Base-by-base conservation (phyloP, 1,139 yeast species). In the Keqinozyma sinolaborantium region DNA sequence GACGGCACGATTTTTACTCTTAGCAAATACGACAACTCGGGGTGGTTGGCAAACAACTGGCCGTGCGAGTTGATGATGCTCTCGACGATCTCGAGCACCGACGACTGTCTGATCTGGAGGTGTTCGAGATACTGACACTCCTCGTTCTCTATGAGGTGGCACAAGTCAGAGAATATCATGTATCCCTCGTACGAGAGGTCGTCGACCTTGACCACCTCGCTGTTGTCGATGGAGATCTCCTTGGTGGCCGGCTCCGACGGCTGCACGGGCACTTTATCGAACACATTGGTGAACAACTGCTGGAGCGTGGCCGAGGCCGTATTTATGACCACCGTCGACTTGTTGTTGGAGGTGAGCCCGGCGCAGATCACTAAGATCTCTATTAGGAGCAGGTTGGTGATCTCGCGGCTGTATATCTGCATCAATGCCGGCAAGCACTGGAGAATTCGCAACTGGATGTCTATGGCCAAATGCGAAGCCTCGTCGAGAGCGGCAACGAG, bases 301-400 rank as follows among this genome's bases (percentile, higher is more conserved):
- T 88, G 95, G 29, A 88, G 70, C 2, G 97, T 87, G 2, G 97
- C 98, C 29, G 87, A 79, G 0, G 97, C 97, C 0, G 97, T 85
- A 45, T 88, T 90, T n/a, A 78, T 71, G 3, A 92, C 95, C 40
- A 85, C 84, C 0, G 84, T 77, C 4, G 81, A 72, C 44, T 83
- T 83, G 40, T 78, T 83, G 13, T 78, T 73, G 6, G 78, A 64
- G 31, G 86, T 88, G 31, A 92, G 66, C 25, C 77, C 70, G 0
- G 94, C 72, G 48, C 95, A 86, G 5, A 92, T 76, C 14, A 64
- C 63, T 25, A 90, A 59, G n/a, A 87, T 54, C 34, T 73, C 74
- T 5, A 79, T 64, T 26, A 88, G 64, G 21, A 73, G 54, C 0
- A 62, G 67, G 9, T 79, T 92, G n/a, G 65, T 62, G 28, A 88